Base-by-base conservation (phyloP, 352 stramenopile species). In the Pythium phragmiticola region DNA sequence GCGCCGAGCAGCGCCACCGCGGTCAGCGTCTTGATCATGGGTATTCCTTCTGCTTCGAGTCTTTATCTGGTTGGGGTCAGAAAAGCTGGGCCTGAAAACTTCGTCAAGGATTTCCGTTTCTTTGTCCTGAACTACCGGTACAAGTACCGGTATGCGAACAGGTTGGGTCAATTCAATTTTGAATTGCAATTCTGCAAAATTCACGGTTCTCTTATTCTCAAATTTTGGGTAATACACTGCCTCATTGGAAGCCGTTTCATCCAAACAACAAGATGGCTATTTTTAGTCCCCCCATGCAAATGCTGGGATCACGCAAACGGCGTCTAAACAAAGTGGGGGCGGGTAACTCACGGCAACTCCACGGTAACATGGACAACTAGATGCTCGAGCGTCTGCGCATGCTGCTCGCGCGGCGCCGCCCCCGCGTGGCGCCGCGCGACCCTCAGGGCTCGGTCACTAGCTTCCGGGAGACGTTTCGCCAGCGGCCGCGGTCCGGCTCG, bases 401-500 rank as follows among this genome's bases (percentile, higher is more conserved):
- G 47, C 37, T 26, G 13, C 39, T 59, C 9, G 9, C 3, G 45
- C 28, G 23, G 36, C 26, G 59, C 52, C 4, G 2, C 7, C 11
- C 3, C 46, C 28, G 48, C 59, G 37, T 59, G 30, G 39, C 41
- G 30, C 13, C 59, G 41, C 36, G 52, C 28, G 41, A 37, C 26
- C 3, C 0, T 13, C 19, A 46, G n/a, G 41, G 45, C 14, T 76
- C 72, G 16, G 59, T 60, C 9, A 39, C n/a, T 26, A 74, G 69
- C 60, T 76, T 75, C 54, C 69, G 47, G 39, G 72, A 75, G 63
- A 79, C 66, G 17, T 86, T 70, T 60, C 67, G 37, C 50, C 74
- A 75, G 43, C 78, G 75, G 2, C 59, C 61, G n/a, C 69, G 77
- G 16, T 73, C 74, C 1, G 74, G 76, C 17, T 84, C 76, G 19